These are phyloP conservation scores for Penicillium sp. DNA, from an alignment of 2,329 filamentous ascomycete genomes.

Conservation along the genomic window DNA sequence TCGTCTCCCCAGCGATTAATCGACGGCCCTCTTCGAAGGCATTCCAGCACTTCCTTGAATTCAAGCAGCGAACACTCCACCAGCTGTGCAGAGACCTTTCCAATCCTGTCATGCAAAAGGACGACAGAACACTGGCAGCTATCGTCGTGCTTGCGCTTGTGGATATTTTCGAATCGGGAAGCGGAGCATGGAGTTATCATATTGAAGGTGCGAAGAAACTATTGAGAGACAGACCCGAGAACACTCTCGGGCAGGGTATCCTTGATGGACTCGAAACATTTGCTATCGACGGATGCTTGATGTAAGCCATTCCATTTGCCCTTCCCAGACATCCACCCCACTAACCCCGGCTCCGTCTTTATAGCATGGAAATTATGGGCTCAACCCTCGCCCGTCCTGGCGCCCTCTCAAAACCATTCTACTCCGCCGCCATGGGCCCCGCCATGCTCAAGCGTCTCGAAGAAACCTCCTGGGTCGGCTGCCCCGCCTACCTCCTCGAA, in stretches of 20 bases:
- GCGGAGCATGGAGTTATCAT: slow-evolving; percentile 54
- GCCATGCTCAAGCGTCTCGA: slow-evolving; percentile 42
- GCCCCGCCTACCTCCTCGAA: slow-evolving; percentile 43
- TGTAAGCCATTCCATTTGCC: slow-evolving; percentile 25
- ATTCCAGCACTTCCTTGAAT: slow-evolving; percentile 46
- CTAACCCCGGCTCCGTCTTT: not conserved
- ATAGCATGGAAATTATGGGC: slow-evolving; percentile 45
- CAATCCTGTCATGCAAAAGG: slow-evolving; percentile 35
- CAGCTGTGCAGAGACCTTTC: slow-evolving; percentile 40
- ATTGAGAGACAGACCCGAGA: slow-evolving; percentile 39
- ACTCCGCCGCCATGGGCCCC: slow-evolving; percentile 38
- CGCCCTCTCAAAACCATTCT: slow-evolving; percentile 42
- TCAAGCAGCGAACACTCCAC: slow-evolving; percentile 51
- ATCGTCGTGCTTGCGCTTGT: slow-evolving; percentile 54
- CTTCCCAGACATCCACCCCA: not conserved
- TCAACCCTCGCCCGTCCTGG: slow-evolving; percentile 44
- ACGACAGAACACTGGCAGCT: slow-evolving; percentile 47
- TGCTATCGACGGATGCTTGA: slow-evolving; percentile 40
- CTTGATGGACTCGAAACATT: slow-evolving; percentile 40
- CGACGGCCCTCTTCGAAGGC: slow-evolving; percentile 35
- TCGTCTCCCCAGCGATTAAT: slow-evolving; percentile 34
- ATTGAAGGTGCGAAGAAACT: slow-evolving; percentile 54
- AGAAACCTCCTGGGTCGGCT: slow-evolving; percentile 44
- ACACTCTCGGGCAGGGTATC: slow-evolving; percentile 22
- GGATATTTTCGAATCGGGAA: slow-evolving; percentile 54